Conservation (phyloP, 441 rosid genomes). For the Mallotus repandus region DNA sequence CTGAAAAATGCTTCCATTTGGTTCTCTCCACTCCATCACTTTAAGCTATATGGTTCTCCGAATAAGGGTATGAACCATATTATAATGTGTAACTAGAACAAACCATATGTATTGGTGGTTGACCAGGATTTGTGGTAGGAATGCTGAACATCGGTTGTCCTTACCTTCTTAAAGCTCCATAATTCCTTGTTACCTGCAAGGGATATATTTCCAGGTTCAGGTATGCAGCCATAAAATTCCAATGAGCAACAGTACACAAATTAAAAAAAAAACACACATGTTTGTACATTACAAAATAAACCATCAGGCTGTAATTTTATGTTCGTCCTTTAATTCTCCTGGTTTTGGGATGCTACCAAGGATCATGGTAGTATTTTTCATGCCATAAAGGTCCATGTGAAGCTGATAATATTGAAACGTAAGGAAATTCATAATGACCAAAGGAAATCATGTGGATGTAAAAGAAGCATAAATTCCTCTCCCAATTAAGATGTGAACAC, state of each 20-base stretch:
- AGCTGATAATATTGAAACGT: not conserved
- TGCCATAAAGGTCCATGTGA: not conserved
- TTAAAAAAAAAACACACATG: not conserved
- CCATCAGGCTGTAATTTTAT: not conserved
- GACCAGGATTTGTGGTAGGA: not conserved
- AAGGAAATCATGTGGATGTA: not conserved
- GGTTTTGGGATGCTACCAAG: not conserved
- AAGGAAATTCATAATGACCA: not conserved
- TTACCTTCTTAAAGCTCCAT: slow-evolving; percentile 89
- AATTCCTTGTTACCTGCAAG: slow-evolving; percentile 73
- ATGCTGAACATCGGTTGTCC: not conserved
- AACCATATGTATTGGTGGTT: not conserved
- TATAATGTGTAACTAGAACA: not conserved
- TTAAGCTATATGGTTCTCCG: not conserved
- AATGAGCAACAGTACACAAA: not conserved
- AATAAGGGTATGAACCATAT: too few species aligned
- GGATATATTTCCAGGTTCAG: slow-evolving; percentile 8
- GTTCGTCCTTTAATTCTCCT: not conserved
- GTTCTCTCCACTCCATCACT: not conserved
- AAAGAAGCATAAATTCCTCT: not conserved
- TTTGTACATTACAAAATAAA: not conserved
- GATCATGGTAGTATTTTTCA: too few species aligned
- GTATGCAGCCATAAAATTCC: not conserved
- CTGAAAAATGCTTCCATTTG: not conserved
- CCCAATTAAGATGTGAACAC: not conserved